Conservation (phyloP, 139 green algal genomes). For the Mychonastes homosphaera region DNA sequence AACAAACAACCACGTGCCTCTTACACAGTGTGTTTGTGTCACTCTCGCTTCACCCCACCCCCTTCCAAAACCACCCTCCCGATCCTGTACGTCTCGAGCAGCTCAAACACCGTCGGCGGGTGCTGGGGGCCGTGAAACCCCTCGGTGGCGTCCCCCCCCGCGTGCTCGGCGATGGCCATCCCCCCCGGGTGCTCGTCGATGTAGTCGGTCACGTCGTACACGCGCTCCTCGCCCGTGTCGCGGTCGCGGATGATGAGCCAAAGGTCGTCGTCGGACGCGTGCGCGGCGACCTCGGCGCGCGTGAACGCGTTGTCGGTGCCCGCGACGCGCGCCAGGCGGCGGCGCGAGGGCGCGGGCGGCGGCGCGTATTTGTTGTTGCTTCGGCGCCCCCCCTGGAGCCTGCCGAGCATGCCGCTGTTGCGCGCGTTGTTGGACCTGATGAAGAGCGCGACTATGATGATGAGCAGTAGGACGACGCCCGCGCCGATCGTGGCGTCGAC, state of each 20-base stretch:
- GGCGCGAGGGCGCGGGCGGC: too few relatives aligned
- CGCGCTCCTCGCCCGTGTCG: conserved; percentile 18
- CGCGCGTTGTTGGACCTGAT: too few relatives aligned
- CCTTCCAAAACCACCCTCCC: conserved; percentile 34
- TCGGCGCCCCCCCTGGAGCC: too few relatives aligned
- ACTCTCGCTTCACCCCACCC: background rate
- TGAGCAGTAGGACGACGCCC: too few relatives aligned
- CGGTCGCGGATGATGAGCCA: conserved; percentile 59
- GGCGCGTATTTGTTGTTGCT: too few relatives aligned
- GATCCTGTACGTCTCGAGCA: conserved; percentile 77
- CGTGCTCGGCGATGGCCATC: conserved; percentile 70
- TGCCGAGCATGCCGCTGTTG: too few relatives aligned
- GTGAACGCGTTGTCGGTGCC: too few relatives aligned
- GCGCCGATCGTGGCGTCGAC: too few relatives aligned
- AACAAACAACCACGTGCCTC: too few relatives aligned
- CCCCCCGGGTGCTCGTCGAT: conserved; percentile 85
- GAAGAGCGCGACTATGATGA: too few relatives aligned
- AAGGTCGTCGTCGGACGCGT: conserved; percentile 50
- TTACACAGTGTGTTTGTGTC: background rate
- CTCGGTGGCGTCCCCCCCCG: conserved; percentile 68
- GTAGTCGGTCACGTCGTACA: conserved; percentile 84
- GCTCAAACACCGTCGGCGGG: conserved; percentile 58
- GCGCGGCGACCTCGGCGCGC: conserved; percentile 56
- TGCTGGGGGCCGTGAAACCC: conserved; percentile 85
- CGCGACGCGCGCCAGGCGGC: too few relatives aligned